Base-by-base conservation (phyloP, 2,329 filamentous ascomycete species). In the Aspergillus pseudonomiae region DNA sequence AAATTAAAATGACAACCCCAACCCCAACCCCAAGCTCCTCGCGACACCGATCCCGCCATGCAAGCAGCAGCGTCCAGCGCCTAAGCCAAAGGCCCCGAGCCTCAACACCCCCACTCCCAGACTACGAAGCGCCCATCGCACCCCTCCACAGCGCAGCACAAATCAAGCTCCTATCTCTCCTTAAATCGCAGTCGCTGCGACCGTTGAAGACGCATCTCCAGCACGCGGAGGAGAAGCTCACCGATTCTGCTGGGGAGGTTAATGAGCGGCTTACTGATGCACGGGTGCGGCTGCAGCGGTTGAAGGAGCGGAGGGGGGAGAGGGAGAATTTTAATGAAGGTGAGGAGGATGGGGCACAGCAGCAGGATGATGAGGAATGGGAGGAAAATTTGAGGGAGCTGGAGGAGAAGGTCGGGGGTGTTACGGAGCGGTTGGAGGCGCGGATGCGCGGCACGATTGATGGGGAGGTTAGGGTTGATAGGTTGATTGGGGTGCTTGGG, bases 361-460 rank as follows among this genome's bases (percentile, higher is more conserved):
- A n/a, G 39, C 39, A 41, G 39, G 66, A 65, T 6, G 70, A 73
- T 6, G 73, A 65, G 5, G 72, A 78, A n/a, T 73, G 75, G 12
- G 71, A 79, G 19, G 75, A 78, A 43, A 78, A 80, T 26, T 72
- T 85, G 53, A 74, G 76, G 11, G 73, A 79, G 34, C 77, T 80
- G 19, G 78, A 81, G 61, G 74, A 77, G 24, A 79, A 81, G 61
- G 85, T 88, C 2, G 77, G 83, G 19, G 73, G 75, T 4, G 77
- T 86, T 68, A 89, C 86, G 1, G 73, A 76, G 32, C 79, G 81
- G 57, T 80, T 90, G 71, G 89, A 91, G 67, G 79, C 83, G 70
- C 80, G 79, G 53, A 83, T 90, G 71, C 82, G 88, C 19, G 78
- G 81, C 14, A 74, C 87, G 56, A 84, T 91, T 63, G 89, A 91